Percentiles rank a stretch among this genome's conserved stretches.
Evolutionary conservation across 208 protist species (phyloP).

Genomic region (Giardia duodenalis): DNA sequence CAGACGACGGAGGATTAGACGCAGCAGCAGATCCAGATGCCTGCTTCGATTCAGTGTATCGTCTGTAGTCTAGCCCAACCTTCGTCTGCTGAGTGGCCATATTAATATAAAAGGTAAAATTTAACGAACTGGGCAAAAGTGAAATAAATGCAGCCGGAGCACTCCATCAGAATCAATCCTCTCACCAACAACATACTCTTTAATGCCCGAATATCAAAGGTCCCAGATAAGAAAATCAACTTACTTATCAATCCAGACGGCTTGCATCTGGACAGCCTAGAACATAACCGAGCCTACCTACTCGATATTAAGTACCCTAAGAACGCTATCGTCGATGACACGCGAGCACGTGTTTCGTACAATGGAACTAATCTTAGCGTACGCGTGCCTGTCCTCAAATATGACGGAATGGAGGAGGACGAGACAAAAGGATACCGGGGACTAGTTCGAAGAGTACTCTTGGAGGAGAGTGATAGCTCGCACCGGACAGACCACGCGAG

Average conservation of each 20-base stretch:
- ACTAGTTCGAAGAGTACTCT: neutral
- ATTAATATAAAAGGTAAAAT: too few species aligned
- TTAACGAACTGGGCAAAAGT: too few species aligned
- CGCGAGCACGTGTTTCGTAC: neutral
- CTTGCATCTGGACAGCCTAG: neutral
- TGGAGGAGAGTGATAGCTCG: too few species aligned
- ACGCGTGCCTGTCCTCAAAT: neutral
- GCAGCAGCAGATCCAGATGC: too few species aligned
- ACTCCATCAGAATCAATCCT: neutral
- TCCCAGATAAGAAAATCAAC: neutral
- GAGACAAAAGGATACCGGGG: neutral
- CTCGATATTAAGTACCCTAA: neutral
- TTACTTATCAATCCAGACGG: neutral
- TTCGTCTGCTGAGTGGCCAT: too few species aligned
- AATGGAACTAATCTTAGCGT: neutral
- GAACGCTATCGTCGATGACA: neutral
- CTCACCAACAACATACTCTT: neutral
- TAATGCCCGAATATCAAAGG: neutral
- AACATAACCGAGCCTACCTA: neutral
- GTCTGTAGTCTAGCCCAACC: too few species aligned
- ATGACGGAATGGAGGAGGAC: neutral
- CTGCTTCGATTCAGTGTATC: too few species aligned
- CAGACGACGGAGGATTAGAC: too few species aligned
- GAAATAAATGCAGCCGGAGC: neutral
- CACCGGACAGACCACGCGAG: too few species aligned